phyloP scores from a whole-genome alignment of 1,139 yeast species.

The Debaryomyces sp. region DNA sequence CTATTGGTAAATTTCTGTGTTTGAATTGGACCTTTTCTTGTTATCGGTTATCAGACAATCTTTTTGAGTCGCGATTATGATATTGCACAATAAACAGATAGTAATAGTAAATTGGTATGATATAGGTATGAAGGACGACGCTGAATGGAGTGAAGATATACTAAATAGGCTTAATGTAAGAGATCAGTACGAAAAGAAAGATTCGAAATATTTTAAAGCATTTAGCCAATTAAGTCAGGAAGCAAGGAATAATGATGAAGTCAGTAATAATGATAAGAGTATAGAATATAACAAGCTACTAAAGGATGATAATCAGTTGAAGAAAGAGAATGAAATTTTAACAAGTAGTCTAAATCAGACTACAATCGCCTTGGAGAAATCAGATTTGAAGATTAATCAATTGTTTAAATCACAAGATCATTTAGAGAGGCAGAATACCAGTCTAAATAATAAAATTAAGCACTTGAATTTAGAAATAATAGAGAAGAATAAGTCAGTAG shows the following conservation, averaged over 20 bases:
- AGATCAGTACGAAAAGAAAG: conserved; percentile 37
- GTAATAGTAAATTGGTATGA: background rate
- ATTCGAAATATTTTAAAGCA: conserved; percentile 35
- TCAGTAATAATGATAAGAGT: conserved; percentile 4
- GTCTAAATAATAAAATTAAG: conserved; percentile 32
- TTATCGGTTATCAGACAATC: background rate
- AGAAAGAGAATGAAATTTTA: conserved; percentile 19
- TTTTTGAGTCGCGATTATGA: conserved; percentile 2
- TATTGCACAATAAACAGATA: background rate
- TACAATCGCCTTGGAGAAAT: conserved; percentile 26
- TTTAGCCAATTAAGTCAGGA: conserved; percentile 30
- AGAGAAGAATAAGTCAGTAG: conserved; percentile 60
- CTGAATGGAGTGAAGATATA: conserved; percentile 27
- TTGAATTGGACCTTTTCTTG: background rate
- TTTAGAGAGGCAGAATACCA: conserved; percentile 24
- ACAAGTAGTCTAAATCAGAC: conserved; percentile 27
- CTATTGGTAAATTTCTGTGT: background rate
- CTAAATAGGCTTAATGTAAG: conserved; percentile 28
- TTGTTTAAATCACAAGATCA: conserved; percentile 17
- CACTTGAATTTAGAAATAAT: conserved; percentile 47
- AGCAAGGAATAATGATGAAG: conserved; percentile 16
- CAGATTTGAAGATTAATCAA: conserved; percentile 19
- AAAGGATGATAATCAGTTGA: conserved; percentile 8
- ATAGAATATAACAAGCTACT: conserved; percentile 6
- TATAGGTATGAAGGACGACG: conserved; percentile 3